phyloP scores from a whole-genome alignment of 331 rosid species.

The Quercus phellos region DNA sequence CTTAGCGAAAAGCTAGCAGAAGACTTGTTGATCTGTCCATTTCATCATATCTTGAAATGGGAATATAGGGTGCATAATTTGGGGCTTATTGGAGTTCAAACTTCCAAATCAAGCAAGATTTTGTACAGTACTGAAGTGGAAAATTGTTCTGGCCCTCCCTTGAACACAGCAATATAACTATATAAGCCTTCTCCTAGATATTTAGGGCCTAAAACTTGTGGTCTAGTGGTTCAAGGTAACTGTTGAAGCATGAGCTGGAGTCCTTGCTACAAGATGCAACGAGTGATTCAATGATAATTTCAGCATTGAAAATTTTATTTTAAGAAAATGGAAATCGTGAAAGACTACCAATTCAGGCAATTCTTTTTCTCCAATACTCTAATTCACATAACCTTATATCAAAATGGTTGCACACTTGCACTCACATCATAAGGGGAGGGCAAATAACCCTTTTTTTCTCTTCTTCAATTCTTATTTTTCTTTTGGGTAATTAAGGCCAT shows the following conservation, averaged over 20 bases:
- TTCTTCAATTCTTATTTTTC: neutral
- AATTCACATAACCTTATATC: neutral
- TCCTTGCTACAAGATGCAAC: neutral
- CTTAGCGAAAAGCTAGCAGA: too few relatives aligned
- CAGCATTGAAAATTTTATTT: neutral
- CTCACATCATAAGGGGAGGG: neutral
- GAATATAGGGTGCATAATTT: too few relatives aligned
- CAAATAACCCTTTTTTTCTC: neutral
- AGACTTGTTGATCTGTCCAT: too few relatives aligned
- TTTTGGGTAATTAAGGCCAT: neutral
- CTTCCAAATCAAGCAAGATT: too few relatives aligned
- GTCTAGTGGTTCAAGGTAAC: neutral
- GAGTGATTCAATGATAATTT: neutral
- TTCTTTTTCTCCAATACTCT: neutral
- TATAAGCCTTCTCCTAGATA: too few relatives aligned
- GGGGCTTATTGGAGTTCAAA: too few relatives aligned
- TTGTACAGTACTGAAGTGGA: too few relatives aligned
- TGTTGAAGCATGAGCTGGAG: neutral
- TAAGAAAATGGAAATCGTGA: too few relatives aligned
- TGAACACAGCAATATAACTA: too few relatives aligned
- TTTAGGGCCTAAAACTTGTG: too few relatives aligned
- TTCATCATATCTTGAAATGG: too few relatives aligned
- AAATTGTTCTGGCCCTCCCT: too few relatives aligned
- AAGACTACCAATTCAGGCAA: neutral
- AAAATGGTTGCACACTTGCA: neutral